Conservation (phyloP, 257 asterid genomes). For the Nicotiana knightiana region DNA sequence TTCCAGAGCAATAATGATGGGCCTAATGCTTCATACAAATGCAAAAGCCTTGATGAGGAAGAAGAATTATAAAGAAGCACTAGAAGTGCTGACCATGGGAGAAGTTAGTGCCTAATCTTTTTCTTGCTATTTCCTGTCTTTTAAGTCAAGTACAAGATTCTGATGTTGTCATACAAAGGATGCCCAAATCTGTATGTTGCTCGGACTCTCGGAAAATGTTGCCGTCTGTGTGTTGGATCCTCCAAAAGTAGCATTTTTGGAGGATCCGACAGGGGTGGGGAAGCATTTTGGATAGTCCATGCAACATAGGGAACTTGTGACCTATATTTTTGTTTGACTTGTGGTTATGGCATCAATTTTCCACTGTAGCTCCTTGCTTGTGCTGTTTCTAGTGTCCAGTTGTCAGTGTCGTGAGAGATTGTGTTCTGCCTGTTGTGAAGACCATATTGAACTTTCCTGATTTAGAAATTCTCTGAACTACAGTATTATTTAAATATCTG, state of each 20-base stretch:
- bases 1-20: conserved; percentile 93
- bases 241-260: too few species aligned
- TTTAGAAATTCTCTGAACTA: too few species aligned
- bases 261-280: too few species aligned
- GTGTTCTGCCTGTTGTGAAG: background rate
- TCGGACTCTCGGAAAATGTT: too few species aligned
- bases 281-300: too few species aligned
- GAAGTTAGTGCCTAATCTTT: conserved; percentile 41
- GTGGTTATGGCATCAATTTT: background rate
- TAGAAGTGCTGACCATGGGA: conserved; percentile 93
- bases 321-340: background rate
- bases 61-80: conserved; percentile 65
- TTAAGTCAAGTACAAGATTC: background rate
- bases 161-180: background rate
- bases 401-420: background rate
- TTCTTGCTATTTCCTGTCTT: background rate
- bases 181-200: background rate
- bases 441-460: background rate
- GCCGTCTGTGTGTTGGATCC: too few species aligned
- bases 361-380: background rate
- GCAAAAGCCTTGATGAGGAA: conserved; percentile 62
- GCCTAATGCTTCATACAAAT: conserved; percentile 90
- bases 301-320: background rate
- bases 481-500: background rate
- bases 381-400: background rate